Conservation (phyloP, 2,329 filamentous ascomycete species). For the Cercospora citrullina region DNA sequence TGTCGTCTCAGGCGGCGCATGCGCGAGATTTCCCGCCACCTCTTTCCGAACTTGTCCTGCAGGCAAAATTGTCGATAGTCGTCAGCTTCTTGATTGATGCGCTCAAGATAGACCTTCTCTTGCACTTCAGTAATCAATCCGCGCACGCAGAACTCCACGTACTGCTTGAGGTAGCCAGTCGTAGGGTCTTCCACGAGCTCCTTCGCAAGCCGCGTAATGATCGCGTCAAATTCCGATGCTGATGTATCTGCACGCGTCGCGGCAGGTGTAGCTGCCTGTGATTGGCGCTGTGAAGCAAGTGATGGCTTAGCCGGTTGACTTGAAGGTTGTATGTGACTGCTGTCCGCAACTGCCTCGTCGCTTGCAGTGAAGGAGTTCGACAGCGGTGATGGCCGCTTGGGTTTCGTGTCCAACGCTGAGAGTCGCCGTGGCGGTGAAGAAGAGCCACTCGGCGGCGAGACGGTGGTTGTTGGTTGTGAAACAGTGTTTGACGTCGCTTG, state of each 20-base stretch:
- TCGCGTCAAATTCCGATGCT: slow-evolving; percentile 32
- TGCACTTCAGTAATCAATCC: slow-evolving; percentile 38
- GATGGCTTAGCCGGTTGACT: slow-evolving; percentile 13
- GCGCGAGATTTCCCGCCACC: slow-evolving; percentile 39
- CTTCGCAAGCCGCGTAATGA: slow-evolving; percentile 38
- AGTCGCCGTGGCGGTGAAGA: slow-evolving; percentile 23
- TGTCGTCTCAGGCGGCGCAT: slow-evolving; percentile 13
- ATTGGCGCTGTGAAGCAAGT: slow-evolving; percentile 12
- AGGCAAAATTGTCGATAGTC: slow-evolving; percentile 38
- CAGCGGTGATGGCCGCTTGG: slow-evolving; percentile 39
- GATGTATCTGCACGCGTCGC: slow-evolving; percentile 17
- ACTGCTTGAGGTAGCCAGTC: slow-evolving; percentile 49
- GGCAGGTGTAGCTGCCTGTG: slow-evolving; percentile 11
- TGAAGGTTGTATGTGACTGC: not conserved
- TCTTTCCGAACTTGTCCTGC: slow-evolving; percentile 39
- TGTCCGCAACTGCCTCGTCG: slow-evolving; percentile 4
- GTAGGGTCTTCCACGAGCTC: slow-evolving; percentile 42
- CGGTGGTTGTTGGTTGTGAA: slow-evolving; percentile 15
- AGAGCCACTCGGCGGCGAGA: slow-evolving; percentile 18
- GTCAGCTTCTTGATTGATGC: slow-evolving; percentile 33
- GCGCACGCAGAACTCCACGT: slow-evolving; percentile 43
- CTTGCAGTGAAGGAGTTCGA: slow-evolving; percentile 35
- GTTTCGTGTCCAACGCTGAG: slow-evolving; percentile 28
- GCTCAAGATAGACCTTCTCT: slow-evolving; percentile 38
- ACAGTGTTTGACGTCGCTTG: slow-evolving; percentile 9